Base-by-base conservation (phyloP, 148 eudicot genomes). In the Mesembryanthemum crystallinum region DNA sequence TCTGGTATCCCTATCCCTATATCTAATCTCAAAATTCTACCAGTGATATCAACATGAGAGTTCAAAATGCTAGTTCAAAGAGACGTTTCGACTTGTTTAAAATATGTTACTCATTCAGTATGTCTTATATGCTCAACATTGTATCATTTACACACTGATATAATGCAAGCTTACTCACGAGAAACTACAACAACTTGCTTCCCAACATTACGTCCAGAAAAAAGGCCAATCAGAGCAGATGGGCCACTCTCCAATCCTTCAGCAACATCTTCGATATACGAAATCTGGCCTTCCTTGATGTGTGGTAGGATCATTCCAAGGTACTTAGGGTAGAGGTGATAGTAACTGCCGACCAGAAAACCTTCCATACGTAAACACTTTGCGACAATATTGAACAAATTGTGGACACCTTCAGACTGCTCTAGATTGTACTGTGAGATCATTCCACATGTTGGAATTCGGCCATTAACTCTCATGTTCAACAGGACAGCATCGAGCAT, bases 331-430 rank as follows among this genome's bases (percentile, higher is more conserved):
- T 84, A 86, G 20, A 83, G 67, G 71, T 80, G 86, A 64, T 66
- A 82, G 83, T 80, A 72, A 35, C 84, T 86, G 1, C 9, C 0
- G n/a, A 69, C 83, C 3, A 84, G 1, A 33, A 84, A 84, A 43
- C 91, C 91, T 78, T 88, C 76, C 91, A 88, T 86, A 7, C 82
- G 79, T 39, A 84, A 33, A 15, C 85, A 78, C 62, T 84, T 88
- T 6, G 77, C 1, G 69, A 86, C 33, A 49, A 88, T 66, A 37
- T 54, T 42, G 43, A 77, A 71, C 39, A 88, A n/a, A 67, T 86
- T 88, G 64, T 76, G 84, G 20, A 74, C 81, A 2, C 89, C 89
- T 59, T 85, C 91, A 0, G 85, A 76, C 43, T 79, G 54, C 20
- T 81, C 67, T 3, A 85, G 81, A 74, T 82, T 86, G 77, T 83